Percentiles rank a stretch among this genome's conserved stretches.
phyloP scores from a whole-genome alignment of 805 yeast genomes.

The Schwanniomyces vanrijiae region DNA sequence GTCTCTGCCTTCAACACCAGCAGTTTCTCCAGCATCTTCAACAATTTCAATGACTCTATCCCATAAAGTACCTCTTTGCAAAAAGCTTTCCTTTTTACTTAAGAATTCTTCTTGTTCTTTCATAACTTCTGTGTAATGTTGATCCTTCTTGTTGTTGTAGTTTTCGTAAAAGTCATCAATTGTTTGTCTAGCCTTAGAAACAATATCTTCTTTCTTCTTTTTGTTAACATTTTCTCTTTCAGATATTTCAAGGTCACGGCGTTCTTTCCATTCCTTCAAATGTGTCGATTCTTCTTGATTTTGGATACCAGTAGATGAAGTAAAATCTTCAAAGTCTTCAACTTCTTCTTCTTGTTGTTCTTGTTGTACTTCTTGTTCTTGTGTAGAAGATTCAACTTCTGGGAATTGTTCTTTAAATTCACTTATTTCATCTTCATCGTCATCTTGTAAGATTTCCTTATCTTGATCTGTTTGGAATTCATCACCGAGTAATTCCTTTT shows the following conservation, averaged over 20 bases:
- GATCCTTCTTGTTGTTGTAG: constrained; percentile 81
- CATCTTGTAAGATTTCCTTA: constrained; percentile 42
- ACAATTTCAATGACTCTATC: constrained; percentile 57
- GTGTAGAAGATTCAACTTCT: constrained; percentile 42
- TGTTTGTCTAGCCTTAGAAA: constrained; percentile 74
- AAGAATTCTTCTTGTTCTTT: constrained; percentile 71
- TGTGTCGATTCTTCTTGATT: constrained; percentile 50
- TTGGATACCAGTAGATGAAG: constrained; percentile 16
- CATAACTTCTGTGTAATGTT: constrained; percentile 59
- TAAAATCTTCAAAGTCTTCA: constrained; percentile 34
- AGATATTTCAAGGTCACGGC: constrained; percentile 73
- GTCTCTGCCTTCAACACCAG: constrained; percentile 54
- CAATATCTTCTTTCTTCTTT: constrained; percentile 62
- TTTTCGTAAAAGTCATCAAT: constrained; percentile 91
- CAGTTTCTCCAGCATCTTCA: constrained; percentile 40
- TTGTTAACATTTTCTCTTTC: constrained; percentile 74
- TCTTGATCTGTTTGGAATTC: constrained; percentile 71
- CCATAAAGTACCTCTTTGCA: constrained; percentile 54
- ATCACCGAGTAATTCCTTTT: constrained; percentile 66
- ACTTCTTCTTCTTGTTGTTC: constrained; percentile 24
- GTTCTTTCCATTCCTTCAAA: constrained; percentile 72
- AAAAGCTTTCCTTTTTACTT: constrained; percentile 68
- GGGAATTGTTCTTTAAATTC: constrained; percentile 69
- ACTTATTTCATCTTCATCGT: constrained; percentile 46
- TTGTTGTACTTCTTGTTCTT: constrained; percentile 15